phyloP scores from a whole-genome alignment of 2,329 filamentous ascomycete genomes.

The Epichloe baconii region DNA sequence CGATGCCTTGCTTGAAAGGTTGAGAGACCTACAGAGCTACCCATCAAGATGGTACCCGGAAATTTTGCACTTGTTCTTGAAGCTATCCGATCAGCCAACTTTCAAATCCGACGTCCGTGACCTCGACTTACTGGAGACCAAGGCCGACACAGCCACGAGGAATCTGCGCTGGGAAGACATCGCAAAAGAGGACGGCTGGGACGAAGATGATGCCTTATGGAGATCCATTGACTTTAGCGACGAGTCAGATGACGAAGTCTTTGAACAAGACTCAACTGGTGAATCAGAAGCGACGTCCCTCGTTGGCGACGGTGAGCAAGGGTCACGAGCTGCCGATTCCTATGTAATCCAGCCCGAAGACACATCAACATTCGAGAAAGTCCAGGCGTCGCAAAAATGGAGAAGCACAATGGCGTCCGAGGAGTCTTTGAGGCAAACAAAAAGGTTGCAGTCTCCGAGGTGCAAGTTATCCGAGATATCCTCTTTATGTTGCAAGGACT shows the following conservation, averaged over 20 bases:
- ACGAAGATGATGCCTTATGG: constrained; percentile 56
- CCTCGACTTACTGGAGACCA: constrained; percentile 38
- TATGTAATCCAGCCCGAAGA: constrained; percentile 24
- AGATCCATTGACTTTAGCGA: constrained; percentile 53
- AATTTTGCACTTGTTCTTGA: constrained; percentile 61
- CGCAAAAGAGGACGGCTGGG: constrained; percentile 60
- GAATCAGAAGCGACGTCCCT: constrained; percentile 23
- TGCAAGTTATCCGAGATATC: constrained; percentile 61
- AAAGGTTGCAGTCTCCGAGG: constrained; percentile 48
- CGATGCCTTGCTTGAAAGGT: constrained; percentile 48
- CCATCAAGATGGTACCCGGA: constrained; percentile 62
- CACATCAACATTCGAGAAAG: constrained; percentile 16
- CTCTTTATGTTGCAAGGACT: constrained; percentile 78
- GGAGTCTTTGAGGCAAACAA: constrained; percentile 20
- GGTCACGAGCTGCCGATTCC: constrained; percentile 15
- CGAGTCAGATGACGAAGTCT: constrained; percentile 43
- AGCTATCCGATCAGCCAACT: constrained; percentile 69
- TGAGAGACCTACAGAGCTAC: constrained; percentile 43
- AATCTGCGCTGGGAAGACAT: constrained; percentile 69
- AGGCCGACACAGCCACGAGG: constrained; percentile 29
- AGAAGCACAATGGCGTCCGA: constrained; percentile 20
- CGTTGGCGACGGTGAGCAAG: constrained; percentile 17
- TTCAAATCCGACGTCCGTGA: constrained; percentile 53
- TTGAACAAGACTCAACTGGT: constrained; percentile 21
- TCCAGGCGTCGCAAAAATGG: constrained; percentile 24